phyloP scores from a whole-genome alignment of 371 early-diverging fungal genomes.

The Parasitella parasitica region DNA sequence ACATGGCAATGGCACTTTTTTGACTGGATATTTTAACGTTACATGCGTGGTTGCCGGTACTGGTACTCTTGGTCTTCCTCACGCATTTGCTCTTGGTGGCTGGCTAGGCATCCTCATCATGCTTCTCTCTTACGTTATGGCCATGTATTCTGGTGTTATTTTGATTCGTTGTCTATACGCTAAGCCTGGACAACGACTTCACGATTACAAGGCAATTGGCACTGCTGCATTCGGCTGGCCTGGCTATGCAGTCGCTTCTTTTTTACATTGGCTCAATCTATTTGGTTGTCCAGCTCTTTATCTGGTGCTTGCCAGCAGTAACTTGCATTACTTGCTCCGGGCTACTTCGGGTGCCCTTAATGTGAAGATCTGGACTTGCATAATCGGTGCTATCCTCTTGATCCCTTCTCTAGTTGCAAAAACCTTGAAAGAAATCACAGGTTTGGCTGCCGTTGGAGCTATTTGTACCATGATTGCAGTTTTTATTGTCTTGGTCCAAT shows the following conservation, averaged over 20 bases:
- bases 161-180: slow-evolving; percentile 35
- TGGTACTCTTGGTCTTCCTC: slow-evolving; percentile 76
- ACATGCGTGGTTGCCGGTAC: slow-evolving; percentile 82
- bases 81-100: slow-evolving; percentile 59
- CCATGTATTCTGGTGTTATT: slow-evolving; percentile 34
- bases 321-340: slow-evolving; percentile 53
- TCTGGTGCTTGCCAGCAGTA: slow-evolving; percentile 69
- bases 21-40: slow-evolving; percentile 60
- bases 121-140: slow-evolving; percentile 29
- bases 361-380: slow-evolving; percentile 57
- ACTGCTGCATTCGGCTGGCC: slow-evolving; percentile 64
- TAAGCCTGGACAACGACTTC: slow-evolving; percentile 48
- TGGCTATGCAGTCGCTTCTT: slow-evolving; percentile 58
- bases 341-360: slow-evolving; percentile 25
- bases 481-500: slow-evolving; percentile 41
- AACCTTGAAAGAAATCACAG: slow-evolving; percentile 78
- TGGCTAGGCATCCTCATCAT: slow-evolving; percentile 65
- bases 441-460: slow-evolving; percentile 47
- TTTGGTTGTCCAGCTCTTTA: slow-evolving; percentile 75
- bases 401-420: slow-evolving; percentile 73
- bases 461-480: slow-evolving; percentile 56
- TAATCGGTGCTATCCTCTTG: slow-evolving; percentile 64
- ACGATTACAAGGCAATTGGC: slow-evolving; percentile 59
- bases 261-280: slow-evolving; percentile 63
- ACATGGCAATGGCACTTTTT: slow-evolving; percentile 31